phyloP scores from a whole-genome alignment of 1,139 yeast species.

The Ogataea hybrid region DNA sequence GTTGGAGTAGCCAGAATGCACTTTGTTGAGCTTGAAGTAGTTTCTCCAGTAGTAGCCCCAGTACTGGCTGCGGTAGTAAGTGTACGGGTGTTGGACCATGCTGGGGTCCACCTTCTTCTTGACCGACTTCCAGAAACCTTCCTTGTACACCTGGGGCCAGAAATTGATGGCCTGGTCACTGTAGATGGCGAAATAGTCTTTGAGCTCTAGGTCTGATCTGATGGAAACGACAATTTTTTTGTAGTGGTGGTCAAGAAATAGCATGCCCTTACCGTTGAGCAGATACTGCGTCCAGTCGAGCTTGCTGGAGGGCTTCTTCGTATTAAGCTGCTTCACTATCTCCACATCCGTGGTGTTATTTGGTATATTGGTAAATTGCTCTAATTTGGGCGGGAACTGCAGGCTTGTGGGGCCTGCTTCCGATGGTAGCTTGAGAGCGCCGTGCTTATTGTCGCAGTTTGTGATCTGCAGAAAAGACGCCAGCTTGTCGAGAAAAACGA shows the following conservation, averaged over 20 bases:
- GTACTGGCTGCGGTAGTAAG: constrained; percentile 10
- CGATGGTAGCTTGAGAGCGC: constrained; percentile 12
- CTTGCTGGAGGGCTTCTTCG: constrained; percentile 14
- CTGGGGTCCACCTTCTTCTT: constrained; percentile 6
- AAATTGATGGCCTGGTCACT: constrained; percentile 30
- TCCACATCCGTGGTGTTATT: constrained; percentile 13
- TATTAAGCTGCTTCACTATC: constrained; percentile 10
- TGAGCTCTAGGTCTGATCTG: constrained; percentile 42
- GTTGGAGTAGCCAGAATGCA: constrained; percentile 20
- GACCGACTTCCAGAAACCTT: constrained; percentile 16
- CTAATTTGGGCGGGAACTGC: constrained; percentile 12
- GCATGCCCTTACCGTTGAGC: constrained; percentile 40
- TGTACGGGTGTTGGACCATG: constrained; percentile 5
- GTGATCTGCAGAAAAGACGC: constrained; percentile 19
- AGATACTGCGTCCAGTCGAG: constrained; percentile 17
- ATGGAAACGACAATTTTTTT: constrained; percentile 38
- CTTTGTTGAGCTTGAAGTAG: constrained; percentile 11
- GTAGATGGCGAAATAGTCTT: constrained; percentile 37
- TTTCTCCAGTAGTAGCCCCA: constrained; percentile 18
- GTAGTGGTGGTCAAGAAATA: constrained; percentile 37
- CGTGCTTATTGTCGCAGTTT: constrained; percentile 18
- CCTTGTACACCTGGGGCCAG: constrained; percentile 30
- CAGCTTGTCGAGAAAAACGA: constrained; percentile 15
- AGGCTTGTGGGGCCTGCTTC: constrained; percentile 1
- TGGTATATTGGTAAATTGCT: constrained; percentile 11